Evolutionary conservation across 2,329 filamentous ascomycete species (phyloP), one percentile per base, ranked within the genome.

Genomic region (Alternaria alternata): DNA sequence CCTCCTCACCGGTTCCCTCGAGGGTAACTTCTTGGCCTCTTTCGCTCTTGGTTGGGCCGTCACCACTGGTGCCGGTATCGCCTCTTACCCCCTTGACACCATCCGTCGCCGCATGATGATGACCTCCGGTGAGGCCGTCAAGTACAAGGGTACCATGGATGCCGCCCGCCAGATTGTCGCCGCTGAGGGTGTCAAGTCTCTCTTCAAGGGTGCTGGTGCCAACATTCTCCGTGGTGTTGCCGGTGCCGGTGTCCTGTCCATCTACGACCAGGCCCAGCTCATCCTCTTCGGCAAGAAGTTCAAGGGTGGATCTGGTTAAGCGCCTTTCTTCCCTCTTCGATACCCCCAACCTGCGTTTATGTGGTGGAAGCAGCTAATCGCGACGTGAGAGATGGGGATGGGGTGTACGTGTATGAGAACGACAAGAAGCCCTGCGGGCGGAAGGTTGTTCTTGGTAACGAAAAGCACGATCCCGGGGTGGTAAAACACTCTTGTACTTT

Each of bases 41-140:
- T 99, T 99, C 93, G 81, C 88, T 81, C 95, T 99, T 85, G 95
- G 95, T 82, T 99, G 95, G 95, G 87, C 88, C 85, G 95, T 99
- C 89, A 99, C 95, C 87, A 99, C 95, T 83, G 95, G 91, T 96
- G 95, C 95, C 85, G 95, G 95, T 96, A 97, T 99, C 84, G 95
- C 95, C 86, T 98, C 95, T 81, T 99, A 99, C 89, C 95, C 95
- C 87, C 93, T 99, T 82, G 95, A 99, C 86, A 99, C 95, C 81
- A 93, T 99, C 88, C 95, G 95, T 89, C 94, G 95, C 90, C 95
- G 95, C 87, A 99, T 99, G 95, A 99, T 99, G 95, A 99, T 99
- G 95, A 99, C 95, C 79, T 90, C 88, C 74, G 88, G 88, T 84
- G 88, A 90, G 92, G 95, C 95, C 88, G 95, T 99, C 90, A 99